Evolutionary conservation across 2,329 filamentous ascomycete genomes (phyloP).

Genomic region (Cladosporium sp.): DNA sequence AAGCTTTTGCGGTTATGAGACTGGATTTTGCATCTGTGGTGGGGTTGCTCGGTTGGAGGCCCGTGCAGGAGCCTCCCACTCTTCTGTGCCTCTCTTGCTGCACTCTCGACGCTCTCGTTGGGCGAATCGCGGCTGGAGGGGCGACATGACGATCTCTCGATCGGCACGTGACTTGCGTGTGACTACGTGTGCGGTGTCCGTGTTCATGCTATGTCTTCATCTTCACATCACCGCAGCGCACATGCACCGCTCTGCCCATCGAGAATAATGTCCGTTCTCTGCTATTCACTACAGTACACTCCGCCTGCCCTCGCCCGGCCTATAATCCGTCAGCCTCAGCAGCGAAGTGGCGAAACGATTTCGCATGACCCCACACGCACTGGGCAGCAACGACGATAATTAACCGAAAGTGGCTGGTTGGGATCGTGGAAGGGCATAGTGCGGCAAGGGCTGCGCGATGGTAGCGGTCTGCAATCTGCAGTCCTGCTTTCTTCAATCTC

Average conservation of each 20-base stretch:
- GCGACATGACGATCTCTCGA: neutral
- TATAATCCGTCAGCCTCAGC: neutral
- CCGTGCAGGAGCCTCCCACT: neutral
- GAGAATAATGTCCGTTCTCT: neutral
- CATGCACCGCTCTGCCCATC: neutral
- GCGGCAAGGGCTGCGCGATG: conserved; percentile 6
- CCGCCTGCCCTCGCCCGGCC: neutral
- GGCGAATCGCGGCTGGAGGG: neutral
- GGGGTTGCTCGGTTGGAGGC: neutral
- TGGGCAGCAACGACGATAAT: conserved; percentile 17
- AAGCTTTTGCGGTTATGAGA: conserved; percentile 11
- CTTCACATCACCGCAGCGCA: neutral
- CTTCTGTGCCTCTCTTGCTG: too few relatives aligned
- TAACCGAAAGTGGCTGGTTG: conserved; percentile 17
- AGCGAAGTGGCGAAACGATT: conserved; percentile 3
- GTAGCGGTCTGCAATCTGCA: conserved; percentile 2
- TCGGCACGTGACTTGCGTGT: neutral
- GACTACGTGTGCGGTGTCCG: neutral
- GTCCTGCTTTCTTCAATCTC: neutral
- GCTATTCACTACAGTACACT: neutral
- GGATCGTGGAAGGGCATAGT: neutral
- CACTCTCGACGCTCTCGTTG: neutral
- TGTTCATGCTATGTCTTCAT: neutral
- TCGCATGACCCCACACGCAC: conserved; percentile 14
- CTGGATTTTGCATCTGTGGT: conserved; percentile 5